Base-by-base conservation (phyloP, 192 early-diverging fungal species). In the Coemansia sp. region DNA sequence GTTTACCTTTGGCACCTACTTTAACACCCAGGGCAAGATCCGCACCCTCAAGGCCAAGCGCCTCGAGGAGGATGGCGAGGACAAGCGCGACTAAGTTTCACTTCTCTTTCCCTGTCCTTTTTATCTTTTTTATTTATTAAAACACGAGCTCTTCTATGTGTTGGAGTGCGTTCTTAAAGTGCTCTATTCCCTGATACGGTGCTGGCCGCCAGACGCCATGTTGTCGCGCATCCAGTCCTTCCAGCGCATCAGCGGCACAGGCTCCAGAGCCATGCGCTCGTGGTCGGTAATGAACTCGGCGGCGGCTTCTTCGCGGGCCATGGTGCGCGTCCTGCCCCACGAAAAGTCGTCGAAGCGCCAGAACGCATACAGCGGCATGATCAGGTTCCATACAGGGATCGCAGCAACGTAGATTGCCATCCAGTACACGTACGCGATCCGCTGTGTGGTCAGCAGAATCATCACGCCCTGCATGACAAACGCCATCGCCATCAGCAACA, bases 281-380 rank as follows among this genome's bases (percentile, higher is more conserved):
- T 79, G 71, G 14, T 69, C 67, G 61, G 76, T 79, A 50, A 79
- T 79, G 45, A 79, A 79, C 6, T 89, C 89, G 3, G 84, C 83
- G 41, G 49, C 49, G 22, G 49, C 49, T 6, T 25, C 22, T 60
- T 87, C 89, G 14, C 85, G 86, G 4, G 69, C 83, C 17, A 84
- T 84, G 59, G 85, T 85, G 49, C 90, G 86, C 8, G 90, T 89
- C 58, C 89, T 85, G 55, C 91, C 92, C 91, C 92, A 94, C 6
- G 89, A 91, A 49, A 96, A 96, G 62, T 96, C 94, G 70, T 94
- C 92, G 71, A 95, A 95, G 67, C 93, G 90, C 93, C 94, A 95
- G 83, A 89, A 96, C 10, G 94, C 91, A 65, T 98, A 98, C 0
- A 92, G 63, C 2, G 96, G 96, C 62, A 98, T 77, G n/a, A 96